Evolutionary conservation across 2,329 filamentous ascomycete species (phyloP), one percentile per base, ranked within the genome.

Genomic region (Trichoderma gracile): DNA sequence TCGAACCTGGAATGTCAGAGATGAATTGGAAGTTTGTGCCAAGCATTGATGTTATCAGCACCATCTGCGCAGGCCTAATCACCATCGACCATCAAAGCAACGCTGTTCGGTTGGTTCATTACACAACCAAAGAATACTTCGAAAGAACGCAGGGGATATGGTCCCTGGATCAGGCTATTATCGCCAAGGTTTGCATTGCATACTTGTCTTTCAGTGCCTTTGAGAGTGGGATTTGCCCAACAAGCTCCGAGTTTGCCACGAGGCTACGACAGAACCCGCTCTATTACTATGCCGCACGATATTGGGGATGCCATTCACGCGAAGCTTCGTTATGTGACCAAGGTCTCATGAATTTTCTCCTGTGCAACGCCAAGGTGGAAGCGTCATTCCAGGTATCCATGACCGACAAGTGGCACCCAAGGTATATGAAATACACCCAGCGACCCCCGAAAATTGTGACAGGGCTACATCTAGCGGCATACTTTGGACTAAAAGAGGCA

Each of bases 51-150:
- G 27, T 30, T 2, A 30, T 30, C 27, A 30, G 27, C 6, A 30
- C 25, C 25, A 70, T 72, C 1, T 82, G 79, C 65, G 75, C 74
- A 33, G 80, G 80, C 0, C 59, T 83, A 8, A 75, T 82, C 2
- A 77, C 73, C 0, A 45, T 80, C 3, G 78, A 82, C 33, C 12
- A 38, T 30, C 67, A 77, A 47, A 80, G 73, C 55, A 50, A 71
- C 27, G 70, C 77, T 33, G 70, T 82, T 12, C 73, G 78, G 3
- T 66, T 82, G 0, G 78, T 81, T 1, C 80, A 83, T 66, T 78
- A 80, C 60, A 82, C 80, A 0, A 73, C 79, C 1, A 76, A 81
- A 46, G 74, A 81, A 50, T 83, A 80, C 67, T 75, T 83, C 30
- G 70, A 78, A 17, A 54, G 65, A n/a, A 76, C 67, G 0, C 54